These are phyloP conservation scores for Polychytrium aggregatum DNA, from an alignment of 192 early-diverging fungal genomes.

Conservation along the genomic window DNA sequence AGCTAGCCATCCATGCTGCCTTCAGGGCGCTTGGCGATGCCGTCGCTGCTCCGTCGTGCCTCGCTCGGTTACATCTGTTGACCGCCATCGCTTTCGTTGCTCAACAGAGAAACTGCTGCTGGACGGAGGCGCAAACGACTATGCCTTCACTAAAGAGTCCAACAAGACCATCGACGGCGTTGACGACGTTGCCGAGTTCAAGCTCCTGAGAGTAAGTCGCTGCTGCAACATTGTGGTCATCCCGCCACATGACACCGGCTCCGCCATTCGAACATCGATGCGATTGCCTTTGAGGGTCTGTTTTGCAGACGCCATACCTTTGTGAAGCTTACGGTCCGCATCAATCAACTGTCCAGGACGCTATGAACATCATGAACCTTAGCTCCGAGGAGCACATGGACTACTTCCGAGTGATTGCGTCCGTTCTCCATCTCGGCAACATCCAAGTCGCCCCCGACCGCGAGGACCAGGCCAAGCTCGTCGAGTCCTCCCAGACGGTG, in stretches of 20 bases:
- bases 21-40: too few species aligned
- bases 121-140: constrained; percentile 63
- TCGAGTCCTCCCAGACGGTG: constrained; percentile 44
- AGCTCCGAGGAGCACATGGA: constrained; percentile 62
- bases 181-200: constrained; percentile 77
- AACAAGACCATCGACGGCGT: constrained; percentile 87
- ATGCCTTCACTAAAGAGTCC: constrained; percentile 72
- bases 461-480: constrained; percentile 78
- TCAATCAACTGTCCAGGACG: constrained; percentile 28
- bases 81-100: too few species aligned
- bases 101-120: constrained; percentile 62
- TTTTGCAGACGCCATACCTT: background rate
- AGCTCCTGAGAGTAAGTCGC: constrained; percentile 46
- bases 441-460: constrained; percentile 67
- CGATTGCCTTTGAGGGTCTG: too few species aligned
- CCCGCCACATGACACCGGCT: too few species aligned
- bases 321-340: background rate
- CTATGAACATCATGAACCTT: constrained; percentile 79
- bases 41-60: too few species aligned
- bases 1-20: too few species aligned
- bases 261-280: too few species aligned
- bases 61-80: too few species aligned
- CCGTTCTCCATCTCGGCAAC: constrained; percentile 90
- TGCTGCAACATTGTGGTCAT: too few species aligned
- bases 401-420: constrained; percentile 72